Conservation (phyloP, 2,329 filamentous ascomycete genomes). For the Macrophomina tecta region DNA sequence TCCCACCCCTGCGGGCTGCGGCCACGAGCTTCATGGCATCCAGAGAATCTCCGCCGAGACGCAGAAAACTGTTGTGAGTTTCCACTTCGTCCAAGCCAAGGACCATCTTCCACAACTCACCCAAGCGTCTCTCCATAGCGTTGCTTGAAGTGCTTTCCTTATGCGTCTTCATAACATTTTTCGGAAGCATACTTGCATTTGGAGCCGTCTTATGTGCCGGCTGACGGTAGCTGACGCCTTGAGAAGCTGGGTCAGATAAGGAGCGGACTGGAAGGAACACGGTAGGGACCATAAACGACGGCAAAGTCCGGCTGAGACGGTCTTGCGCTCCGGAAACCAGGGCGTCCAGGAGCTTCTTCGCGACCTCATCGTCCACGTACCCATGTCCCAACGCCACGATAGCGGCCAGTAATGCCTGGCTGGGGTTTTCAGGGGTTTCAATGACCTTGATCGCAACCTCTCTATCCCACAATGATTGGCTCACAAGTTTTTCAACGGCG, state of each 20-base stretch:
- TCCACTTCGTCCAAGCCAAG: conserved; percentile 43
- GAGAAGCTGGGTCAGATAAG: conserved; percentile 48
- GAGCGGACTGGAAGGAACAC: conserved; percentile 41
- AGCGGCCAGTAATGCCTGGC: conserved; percentile 33
- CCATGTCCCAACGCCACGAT: conserved; percentile 7
- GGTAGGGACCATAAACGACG: conserved; percentile 43
- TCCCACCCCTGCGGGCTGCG: conserved; percentile 56
- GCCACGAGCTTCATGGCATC: conserved; percentile 59
- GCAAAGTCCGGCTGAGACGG: conserved; percentile 37
- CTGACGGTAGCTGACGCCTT: conserved; percentile 23
- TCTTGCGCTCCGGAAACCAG: conserved; percentile 33
- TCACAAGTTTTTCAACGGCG: conserved; percentile 45
- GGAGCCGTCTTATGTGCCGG: not conserved
- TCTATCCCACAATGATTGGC: not conserved
- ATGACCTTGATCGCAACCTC: not conserved
- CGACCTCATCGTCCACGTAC: not conserved
- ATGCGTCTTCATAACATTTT: conserved; percentile 32
- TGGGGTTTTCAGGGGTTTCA: not conserved
- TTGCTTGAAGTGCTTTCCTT: conserved; percentile 31
- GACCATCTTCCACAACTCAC: conserved; percentile 37
- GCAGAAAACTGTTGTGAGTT: conserved; percentile 50
- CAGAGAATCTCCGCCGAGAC: conserved; percentile 55
- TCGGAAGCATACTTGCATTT: conserved; percentile 28
- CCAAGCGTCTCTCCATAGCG: conserved; percentile 35
- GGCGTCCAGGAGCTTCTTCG: conserved; percentile 4